phyloP scores from a whole-genome alignment of 805 yeast species.

The Starmerella scarabaei region DNA sequence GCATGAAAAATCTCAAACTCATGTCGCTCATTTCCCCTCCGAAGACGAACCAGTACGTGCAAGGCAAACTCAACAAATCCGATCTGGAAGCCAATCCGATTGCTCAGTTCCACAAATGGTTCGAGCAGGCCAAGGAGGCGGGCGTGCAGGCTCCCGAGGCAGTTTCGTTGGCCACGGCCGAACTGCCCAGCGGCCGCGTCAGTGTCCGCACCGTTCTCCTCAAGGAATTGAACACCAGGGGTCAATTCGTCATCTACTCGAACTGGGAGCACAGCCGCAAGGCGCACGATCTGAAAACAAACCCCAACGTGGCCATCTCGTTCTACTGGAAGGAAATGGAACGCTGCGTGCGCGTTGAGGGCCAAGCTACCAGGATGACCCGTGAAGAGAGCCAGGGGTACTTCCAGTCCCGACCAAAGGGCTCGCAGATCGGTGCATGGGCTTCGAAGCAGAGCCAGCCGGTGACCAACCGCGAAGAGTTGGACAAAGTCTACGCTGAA shows the following conservation, averaged over 20 bases:
- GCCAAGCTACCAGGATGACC: constrained; percentile 58
- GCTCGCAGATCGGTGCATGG: constrained; percentile 93
- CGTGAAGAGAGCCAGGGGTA: constrained; percentile 65
- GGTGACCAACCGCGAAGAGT: constrained; percentile 45
- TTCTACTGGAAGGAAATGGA: constrained; percentile 89
- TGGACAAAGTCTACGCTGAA: constrained; percentile 40
- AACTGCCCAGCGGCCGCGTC: constrained; percentile 79
- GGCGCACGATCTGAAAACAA: constrained; percentile 52
- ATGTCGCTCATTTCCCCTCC: constrained; percentile 17
- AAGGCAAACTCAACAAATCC: constrained; percentile 43
- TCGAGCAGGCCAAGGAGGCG: constrained; percentile 51
- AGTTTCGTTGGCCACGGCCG: constrained; percentile 76
- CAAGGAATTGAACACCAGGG: constrained; percentile 77
- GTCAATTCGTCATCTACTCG: constrained; percentile 68
- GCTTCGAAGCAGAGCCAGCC: constrained; percentile 75
- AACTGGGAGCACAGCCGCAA: constrained; percentile 87
- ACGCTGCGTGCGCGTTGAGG: constrained; percentile 90
- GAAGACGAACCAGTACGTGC: constrained; percentile 20
- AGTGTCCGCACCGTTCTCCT: constrained; percentile 73
- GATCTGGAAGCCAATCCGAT: constrained; percentile 46
- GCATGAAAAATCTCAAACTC: too few species aligned
- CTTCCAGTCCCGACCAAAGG: constrained; percentile 80
- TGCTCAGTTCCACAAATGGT: constrained; percentile 73
- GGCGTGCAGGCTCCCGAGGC: constrained; percentile 65
- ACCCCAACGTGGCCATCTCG: constrained; percentile 68